Evolutionary conservation across 805 yeast species (phyloP), one percentile per base, ranked within the genome.

Genomic region (Pichia pseudocactophila): DNA sequence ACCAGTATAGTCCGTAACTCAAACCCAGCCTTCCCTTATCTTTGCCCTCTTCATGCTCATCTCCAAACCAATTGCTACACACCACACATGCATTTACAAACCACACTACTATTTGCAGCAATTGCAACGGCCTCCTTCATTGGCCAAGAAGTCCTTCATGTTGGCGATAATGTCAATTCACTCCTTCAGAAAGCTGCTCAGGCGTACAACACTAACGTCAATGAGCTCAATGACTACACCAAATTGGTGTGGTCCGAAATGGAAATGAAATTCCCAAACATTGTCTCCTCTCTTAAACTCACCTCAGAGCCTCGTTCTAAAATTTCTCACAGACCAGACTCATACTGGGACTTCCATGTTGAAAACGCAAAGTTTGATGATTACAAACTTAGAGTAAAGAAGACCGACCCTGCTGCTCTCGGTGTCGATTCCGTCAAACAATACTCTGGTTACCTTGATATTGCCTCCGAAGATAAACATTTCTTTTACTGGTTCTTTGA

Each of bases 401-500:
- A 67, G 36, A 65, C 71, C 26, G 57, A 61, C 35, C 78, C 79
- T 16, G 66, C 68, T 50, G 66, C 64, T 37, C 64, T 76, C 48
- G 80, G 79, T 30, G 55, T 76, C 48, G 87, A 80, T 59, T 64
- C 63, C 34, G 85, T 81, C 30, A 75, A 76, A 56, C 90, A 82
- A 61, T 78, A 78, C 55, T 68, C 84, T 17, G 92, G 92, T 30
- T 82, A 82, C 58, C 64, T 82, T 52, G 83, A 80, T 55, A 76
- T 79, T 36, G 74, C 67, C 40, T 81, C 78, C 47, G 78, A 71
- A 46, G 83, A 80, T 51, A 89, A 88, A 65, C 94, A 85, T 62
- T 80, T 89, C 61, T 90, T 89, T 63, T 90, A 80, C 69, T 88
- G 95, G 95, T 80, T 82, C 56, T 90, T 90, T 53, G 97, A 89